A percentile compares a stretch with the other conserved stretches of the same genome.
Conservation (phyloP, 129 eudicot genomes). For the Flaveria trinervia region DNA sequence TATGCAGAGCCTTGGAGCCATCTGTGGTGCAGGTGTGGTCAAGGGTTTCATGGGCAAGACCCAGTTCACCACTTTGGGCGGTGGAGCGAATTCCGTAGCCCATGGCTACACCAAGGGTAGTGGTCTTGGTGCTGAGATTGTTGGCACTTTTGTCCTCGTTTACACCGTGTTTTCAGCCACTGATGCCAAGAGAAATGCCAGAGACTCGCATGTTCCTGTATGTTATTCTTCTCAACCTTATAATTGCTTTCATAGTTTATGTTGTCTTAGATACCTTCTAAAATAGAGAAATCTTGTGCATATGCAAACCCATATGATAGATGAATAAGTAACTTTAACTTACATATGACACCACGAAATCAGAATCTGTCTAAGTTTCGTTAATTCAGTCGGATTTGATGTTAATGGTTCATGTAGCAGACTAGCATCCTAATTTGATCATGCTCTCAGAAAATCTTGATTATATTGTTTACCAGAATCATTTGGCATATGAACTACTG, state of each 20-base stretch:
- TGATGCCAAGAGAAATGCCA: slow-evolving; percentile 93
- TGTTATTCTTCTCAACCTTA: slow-evolving; percentile 28
- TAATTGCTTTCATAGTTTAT: slow-evolving; percentile 15
- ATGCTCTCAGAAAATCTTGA: not conserved
- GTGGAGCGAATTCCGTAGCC: slow-evolving; percentile 74
- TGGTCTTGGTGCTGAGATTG: slow-evolving; percentile 80
- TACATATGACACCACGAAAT: no score
- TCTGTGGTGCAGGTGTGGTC: slow-evolving; percentile 89
- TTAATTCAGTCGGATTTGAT: no score
- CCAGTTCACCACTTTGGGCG: slow-evolving; percentile 47
- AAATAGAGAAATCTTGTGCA: not conserved
- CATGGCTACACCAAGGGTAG: slow-evolving; percentile 92
- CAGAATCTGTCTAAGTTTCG: no score
- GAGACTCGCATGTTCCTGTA: slow-evolving; percentile 97
- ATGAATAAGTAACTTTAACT: not conserved
- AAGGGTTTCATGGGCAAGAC: slow-evolving; percentile 67
- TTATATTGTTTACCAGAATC: not conserved
- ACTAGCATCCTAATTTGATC: not conserved
- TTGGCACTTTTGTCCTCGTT: slow-evolving; percentile 81
- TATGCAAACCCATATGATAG: not conserved
- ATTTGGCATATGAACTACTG: not conserved
- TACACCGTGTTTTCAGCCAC: slow-evolving; percentile 90
- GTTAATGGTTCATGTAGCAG: not conserved
- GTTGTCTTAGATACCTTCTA: not conserved
- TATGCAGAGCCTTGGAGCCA: slow-evolving; percentile 90